Base-by-base conservation (phyloP, 192 early-diverging fungal genomes). In the Dimargaris cristalligena region DNA sequence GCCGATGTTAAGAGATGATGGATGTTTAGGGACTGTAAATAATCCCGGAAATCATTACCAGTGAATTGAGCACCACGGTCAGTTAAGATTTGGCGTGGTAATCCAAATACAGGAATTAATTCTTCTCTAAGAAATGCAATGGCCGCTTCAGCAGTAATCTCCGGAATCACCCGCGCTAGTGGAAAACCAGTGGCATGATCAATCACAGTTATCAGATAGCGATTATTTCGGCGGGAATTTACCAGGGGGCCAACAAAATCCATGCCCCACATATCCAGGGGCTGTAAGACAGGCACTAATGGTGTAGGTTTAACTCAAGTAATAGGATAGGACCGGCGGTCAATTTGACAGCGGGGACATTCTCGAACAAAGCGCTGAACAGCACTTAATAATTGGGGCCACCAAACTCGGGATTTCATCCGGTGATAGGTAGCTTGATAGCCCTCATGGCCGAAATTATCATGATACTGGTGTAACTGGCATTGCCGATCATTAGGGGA, bases 61-160 rank as follows among this genome's bases (percentile, higher is more conserved):
- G 50, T 2, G 25, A 63, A 63, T 2, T 52, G 20, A 20, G 49
- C 3, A 4, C 57, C 62, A 4, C 62, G 22, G 20, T 63, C 56
- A 10, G 62, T 59, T n/a, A 63, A 11, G 3, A 63, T n/a, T 23
- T 63, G 47, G 23, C 22, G 33, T 10, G 62, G 62, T 6, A n/a
- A 28, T 2, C 62, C 57, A 34, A 49, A 63, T 6, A 28, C 11
- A 13, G 47, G 16, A 3, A 50, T 34, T 18, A 63, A 30, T 1
- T 59, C 56, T 38, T 54, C 22, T 6, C 13, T 3, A 4, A 54
- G n/a, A 25, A 54, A 54, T 13, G 3, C 8, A 10, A 25, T 34
- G 28, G 31, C 29, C 6, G 3, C 16, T 3, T 29, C 6, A n/a
- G 22, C 6, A 29, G 10, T 25, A 29, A 30, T 25, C 4, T 30